Evolutionary conservation across 2,329 filamentous ascomycete genomes (phyloP), one percentile per base, ranked within the genome.

Genomic region (Colletotrichum euphorbiae): DNA sequence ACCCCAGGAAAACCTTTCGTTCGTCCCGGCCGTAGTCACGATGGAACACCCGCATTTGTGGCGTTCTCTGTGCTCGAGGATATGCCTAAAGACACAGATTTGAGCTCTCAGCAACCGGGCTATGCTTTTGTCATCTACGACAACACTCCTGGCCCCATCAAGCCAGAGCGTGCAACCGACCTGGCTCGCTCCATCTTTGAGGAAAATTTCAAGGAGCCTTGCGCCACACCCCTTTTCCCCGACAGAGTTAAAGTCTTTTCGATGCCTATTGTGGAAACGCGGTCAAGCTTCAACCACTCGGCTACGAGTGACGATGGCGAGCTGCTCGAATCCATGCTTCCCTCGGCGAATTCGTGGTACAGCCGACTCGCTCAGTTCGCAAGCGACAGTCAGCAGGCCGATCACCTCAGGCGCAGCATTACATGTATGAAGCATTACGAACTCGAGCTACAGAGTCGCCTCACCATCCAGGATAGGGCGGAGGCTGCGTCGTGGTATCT

Each of bases 351-450:
- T 19, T n/a, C 42, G 8, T 45, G 42, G 42, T 19, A 45, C 12
- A 19, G 8, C 42, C 19, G 19, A 12, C 8, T 19, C n/a, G n/a
- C n/a, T 21, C n/a, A 19, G 6, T 12, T 6, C 11, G 17, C n/a
- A 11, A 21, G 6, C 3, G 11, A 21, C 17, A 5, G 6, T 24
- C 3, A 6, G n/a, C 17, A 19, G 9, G 2, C 17, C 19, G n/a
- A 12, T 13, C 19, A 12, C 19, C 45, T 61, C 15, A 19, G 11
- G 45, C 36, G 48, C 36, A 43, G 15, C 45, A 15, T 15, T 7
- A 45, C 57, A 40, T 61, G 45, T 19, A 51, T 61, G 40, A 3
- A n/a, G 17, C 57, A 61, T 31, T 31, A 61, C 21, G 45, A 61
- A 45, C 3, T 19, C 43, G 57, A 61, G 31, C 17, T 42, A 9